Percentiles rank a stretch among this genome's conserved stretches.
These are phyloP conservation scores for Theobroma grandiflorum DNA, from an alignment of 441 rosid genomes.

Conservation along the genomic window DNA sequence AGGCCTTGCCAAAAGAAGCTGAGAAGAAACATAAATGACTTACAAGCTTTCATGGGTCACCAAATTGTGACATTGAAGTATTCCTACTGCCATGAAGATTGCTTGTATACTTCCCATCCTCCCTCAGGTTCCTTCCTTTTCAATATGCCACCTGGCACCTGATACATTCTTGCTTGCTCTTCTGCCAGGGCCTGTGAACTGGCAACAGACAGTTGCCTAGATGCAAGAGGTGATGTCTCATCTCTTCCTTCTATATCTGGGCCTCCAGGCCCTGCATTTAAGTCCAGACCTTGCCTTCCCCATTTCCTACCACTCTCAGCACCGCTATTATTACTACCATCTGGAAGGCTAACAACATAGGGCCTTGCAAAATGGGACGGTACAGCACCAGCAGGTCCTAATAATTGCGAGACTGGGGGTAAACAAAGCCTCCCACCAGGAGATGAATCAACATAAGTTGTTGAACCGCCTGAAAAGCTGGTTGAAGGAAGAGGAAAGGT, in stretches of 20 bases:
- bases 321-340: conserved; percentile 48
- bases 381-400: conserved; percentile 56
- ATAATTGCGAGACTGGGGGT: conserved; percentile 55
- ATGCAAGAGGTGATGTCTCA: conserved; percentile 42
- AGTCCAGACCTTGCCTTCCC: conserved; percentile 62
- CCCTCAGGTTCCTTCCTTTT: conserved; percentile 83
- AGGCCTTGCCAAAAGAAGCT: not conserved
- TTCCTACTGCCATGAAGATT: conserved; percentile 66
- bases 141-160: conserved; percentile 53
- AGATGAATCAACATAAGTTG: conserved; percentile 59
- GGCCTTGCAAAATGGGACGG: conserved; percentile 59
- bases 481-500: conserved; percentile 55
- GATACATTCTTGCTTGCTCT: conserved; percentile 70
- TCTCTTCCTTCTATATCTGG: conserved; percentile 63
- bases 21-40: conserved; percentile 35
- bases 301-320: conserved; percentile 52
- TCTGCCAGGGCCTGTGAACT: conserved; percentile 52
- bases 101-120: conserved; percentile 78
- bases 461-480: conserved; percentile 55
- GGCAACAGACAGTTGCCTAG: conserved; percentile 48
- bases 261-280: conserved; percentile 68
- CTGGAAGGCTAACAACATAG: conserved; percentile 54
- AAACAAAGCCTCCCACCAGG: conserved; percentile 57
- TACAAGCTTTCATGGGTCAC: conserved; percentile 53
- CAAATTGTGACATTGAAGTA: conserved; percentile 34